Base-by-base conservation (phyloP, 192 early-diverging fungal genomes). In the Nowakowskiella sp. region DNA sequence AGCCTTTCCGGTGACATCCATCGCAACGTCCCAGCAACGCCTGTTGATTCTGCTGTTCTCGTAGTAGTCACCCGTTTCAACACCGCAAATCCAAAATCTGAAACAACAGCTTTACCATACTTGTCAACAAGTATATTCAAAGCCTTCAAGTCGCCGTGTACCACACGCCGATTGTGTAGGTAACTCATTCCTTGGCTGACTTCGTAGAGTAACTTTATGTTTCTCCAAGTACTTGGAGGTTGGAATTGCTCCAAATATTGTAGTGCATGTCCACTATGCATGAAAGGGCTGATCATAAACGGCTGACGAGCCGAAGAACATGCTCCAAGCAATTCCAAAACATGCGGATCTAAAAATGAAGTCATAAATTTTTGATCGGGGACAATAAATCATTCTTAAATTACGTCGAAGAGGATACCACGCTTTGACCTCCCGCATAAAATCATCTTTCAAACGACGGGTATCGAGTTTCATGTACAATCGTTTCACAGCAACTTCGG, bases 231-330 rank as follows among this genome's bases (percentile, higher is more conserved):
- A 13, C 28, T 31, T 16, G 19, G 23, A 24, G 56, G 25, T 13
- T 55, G 34, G 6, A 27, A 19, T n/a, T 24, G 19, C 13, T 54
- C 60, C 13, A 72, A 28, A 53, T 68, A 69, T 13, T 61, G 47
- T 8, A 51, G 28, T 24, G 58, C 31, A 44, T 49, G 43, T 13
- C 72, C 72, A 21, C 42, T 33, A 33, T 49, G 10, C 57, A 67
- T 58, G 47, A 62, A 72, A 1, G 60, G 67, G 36, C 44, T 54
- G 21, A 74, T 55, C 63, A 74, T 60, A 33, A 74, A 74, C 2
- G 72, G 72, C 32, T 44, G 21, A 19, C 64, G 57, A 27, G 65
- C 49, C 4, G 48, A 54, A 4, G 53, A 49, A 52, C 64, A 74
- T 1, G 68, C 72, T 3, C 68, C 72, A 6, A 70, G 51, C 28